Percentiles rank a stretch among this genome's conserved stretches.
Evolutionary conservation across 169 alveolate genomes (phyloP).

Genomic region (Plasmodium malariae): DNA sequence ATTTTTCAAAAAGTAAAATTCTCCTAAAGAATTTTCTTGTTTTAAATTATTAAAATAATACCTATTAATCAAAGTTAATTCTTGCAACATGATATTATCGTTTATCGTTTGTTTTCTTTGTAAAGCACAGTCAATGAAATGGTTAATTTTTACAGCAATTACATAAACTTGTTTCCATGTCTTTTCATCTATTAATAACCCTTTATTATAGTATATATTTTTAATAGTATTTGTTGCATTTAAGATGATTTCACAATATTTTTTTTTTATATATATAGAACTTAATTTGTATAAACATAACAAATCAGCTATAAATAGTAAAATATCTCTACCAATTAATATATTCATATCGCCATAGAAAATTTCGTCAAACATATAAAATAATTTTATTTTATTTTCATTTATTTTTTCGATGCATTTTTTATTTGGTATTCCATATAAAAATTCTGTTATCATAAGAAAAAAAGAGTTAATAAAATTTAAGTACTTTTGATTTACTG

Average conservation of each 20-base stretch:
- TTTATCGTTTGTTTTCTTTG: constrained; percentile 50
- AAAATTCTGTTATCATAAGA: constrained; percentile 64
- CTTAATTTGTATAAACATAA: constrained; percentile 69
- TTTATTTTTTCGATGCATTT: constrained; percentile 38
- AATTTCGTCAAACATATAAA: constrained; percentile 17
- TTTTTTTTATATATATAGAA: constrained; percentile 66
- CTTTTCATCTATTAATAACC: constrained; percentile 27
- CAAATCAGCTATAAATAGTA: constrained; percentile 62
- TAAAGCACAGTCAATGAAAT: constrained; percentile 51
- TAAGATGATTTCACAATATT: constrained; percentile 42
- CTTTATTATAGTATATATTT: constrained; percentile 28
- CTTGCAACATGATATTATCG: constrained; percentile 64
- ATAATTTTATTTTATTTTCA: constrained; percentile 41
- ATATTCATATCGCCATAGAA: constrained; percentile 69
- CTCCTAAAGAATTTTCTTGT: constrained; percentile 63
- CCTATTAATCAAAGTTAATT: constrained; percentile 56
- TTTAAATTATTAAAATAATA: constrained; percentile 55
- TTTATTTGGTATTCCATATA: constrained; percentile 48
- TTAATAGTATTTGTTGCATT: constrained; percentile 29
- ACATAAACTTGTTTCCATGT: constrained; percentile 58
- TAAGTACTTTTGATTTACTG: constrained; percentile 37
- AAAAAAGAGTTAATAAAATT: constrained; percentile 67
- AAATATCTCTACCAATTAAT: constrained; percentile 57
- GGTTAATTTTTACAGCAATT: constrained; percentile 64
- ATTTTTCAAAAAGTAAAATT: constrained; percentile 55